Base-by-base conservation (phyloP, 805 yeast species). In the Dipodascus geniculatus region DNA sequence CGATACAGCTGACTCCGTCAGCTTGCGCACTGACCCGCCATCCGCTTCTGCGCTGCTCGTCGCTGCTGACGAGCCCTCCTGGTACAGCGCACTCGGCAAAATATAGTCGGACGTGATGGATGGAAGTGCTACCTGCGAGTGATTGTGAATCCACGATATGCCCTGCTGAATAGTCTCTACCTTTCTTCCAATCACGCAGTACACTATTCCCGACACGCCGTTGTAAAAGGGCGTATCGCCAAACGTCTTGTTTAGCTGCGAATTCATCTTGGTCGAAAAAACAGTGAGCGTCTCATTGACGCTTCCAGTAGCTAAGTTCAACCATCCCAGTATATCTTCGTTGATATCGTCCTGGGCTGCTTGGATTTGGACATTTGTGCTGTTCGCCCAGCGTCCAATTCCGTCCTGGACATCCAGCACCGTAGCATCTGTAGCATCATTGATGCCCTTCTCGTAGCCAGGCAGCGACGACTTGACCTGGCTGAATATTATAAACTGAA, bases 151-250 rank as follows among this genome's bases (percentile, higher is more conserved):
- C 97, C 97, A 93, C 1, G 82, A 76, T 53, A 90, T 68, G 0
- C 95, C 98, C 28, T 77, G 63, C 57, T 85, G 85, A 1, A 88
- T 71, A 22, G 76, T 73, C 14, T 73, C 73, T 3, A 91, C 65
- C 61, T 91, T 93, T 50, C 83, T 73, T 17, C 87, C 91, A 42
- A 93, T 72, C 2, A 87, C 79, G 69, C 99, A 91, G 31, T 82
- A 80, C 2, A 90, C 85, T 0, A 88, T 80, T 0, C 83, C 75
- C 24, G 75, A 74, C 49, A 88, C 73, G 0, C 95, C 85, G 1
- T 65, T 64, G 49, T 81, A 78, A 9, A 91, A 68, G 0, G 85
- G 77, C 0, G 97, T 87, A 2, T 74, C 74, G 3, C 82, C 80
- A 68, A 93, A 89, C 0, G 81, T 73, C 6, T 74, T 72, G 24